phyloP scores from a whole-genome alignment of 352 stramenopile species.

The Pythium pectinolyticum region DNA sequence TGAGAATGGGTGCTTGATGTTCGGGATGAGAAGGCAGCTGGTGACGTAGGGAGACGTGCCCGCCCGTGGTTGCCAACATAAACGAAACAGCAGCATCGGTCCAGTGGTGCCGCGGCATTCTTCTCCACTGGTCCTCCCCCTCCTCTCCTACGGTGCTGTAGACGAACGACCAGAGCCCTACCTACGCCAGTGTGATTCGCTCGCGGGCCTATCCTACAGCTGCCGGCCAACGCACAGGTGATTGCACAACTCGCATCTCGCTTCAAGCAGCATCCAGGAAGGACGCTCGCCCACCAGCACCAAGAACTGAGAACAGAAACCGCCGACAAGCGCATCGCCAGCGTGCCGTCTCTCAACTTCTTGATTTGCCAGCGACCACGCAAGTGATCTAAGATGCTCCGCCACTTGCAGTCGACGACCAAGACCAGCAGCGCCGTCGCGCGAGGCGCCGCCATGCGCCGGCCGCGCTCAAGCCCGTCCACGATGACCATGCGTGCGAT shows the following conservation, averaged over 20 bases:
- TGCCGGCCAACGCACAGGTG: too few species aligned
- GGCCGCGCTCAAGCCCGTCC: slow-evolving; percentile 7
- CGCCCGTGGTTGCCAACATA: too few species aligned
- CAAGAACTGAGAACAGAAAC: not conserved
- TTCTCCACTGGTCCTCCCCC: too few species aligned
- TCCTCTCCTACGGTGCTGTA: not conserved
- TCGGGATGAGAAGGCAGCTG: slow-evolving; percentile 7
- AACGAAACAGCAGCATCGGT: not conserved
- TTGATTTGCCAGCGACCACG: not conserved
- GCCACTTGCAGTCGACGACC: not conserved
- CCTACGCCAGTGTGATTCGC: not conserved
- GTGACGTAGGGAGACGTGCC: not conserved
- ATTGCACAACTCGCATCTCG: slow-evolving; percentile 2
- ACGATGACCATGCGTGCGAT: slow-evolving; percentile 23
- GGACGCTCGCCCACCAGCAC: too few species aligned
- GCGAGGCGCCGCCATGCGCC: slow-evolving; percentile 17
- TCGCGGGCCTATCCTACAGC: too few species aligned
- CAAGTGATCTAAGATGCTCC: slow-evolving; percentile 22
- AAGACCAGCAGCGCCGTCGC: slow-evolving; percentile 9
- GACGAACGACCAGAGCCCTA: not conserved
- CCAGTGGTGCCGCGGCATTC: slow-evolving; percentile 1
- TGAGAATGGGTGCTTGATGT: not conserved
- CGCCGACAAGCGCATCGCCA: not conserved
- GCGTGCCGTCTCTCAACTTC: too few species aligned
- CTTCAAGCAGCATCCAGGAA: too few species aligned